Evolutionary conservation across 169 alveolate species (phyloP).

Genomic region (Plasmodium billcollinsi): DNA sequence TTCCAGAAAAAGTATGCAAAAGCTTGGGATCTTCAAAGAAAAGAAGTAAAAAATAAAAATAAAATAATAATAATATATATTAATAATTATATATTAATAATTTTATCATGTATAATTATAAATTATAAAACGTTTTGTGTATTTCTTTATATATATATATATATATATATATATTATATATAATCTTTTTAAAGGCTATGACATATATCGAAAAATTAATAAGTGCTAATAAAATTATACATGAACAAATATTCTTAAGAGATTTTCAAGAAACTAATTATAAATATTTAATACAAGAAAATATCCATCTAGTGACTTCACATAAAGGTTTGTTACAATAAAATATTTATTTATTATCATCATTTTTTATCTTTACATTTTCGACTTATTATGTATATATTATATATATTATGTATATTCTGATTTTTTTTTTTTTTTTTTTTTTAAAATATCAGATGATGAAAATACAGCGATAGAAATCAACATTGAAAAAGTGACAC

Average conservation of each 20-base stretch:
- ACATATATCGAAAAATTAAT: slow-evolving; percentile 55
- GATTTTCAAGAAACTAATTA: slow-evolving; percentile 39
- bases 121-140: not conserved
- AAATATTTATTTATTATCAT: not conserved
- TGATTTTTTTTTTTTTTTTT: not conserved
- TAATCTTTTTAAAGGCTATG: slow-evolving; percentile 22
- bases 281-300: slow-evolving; percentile 55
- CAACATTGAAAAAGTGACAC: slow-evolving; percentile 15
- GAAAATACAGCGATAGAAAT: not conserved
- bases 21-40: slow-evolving; percentile 68
- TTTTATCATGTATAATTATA: not conserved
- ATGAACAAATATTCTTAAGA: slow-evolving; percentile 64
- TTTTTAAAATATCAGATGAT: slow-evolving; percentile 4
- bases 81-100: too few species aligned
- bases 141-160: not conserved
- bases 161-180: not conserved
- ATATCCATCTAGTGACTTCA: not conserved
- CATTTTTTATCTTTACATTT: not conserved
- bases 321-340: slow-evolving; percentile 12
- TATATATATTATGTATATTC: not conserved
- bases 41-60: slow-evolving; percentile 13
- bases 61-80: not conserved
- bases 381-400: not conserved
- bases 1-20: slow-evolving; percentile 61
- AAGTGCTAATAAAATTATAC: slow-evolving; percentile 52